Percentiles rank a stretch among this genome's conserved stretches.
Evolutionary conservation across 192 early-diverging fungal genomes (phyloP).

Genomic region (Linnemannia hyalina): DNA sequence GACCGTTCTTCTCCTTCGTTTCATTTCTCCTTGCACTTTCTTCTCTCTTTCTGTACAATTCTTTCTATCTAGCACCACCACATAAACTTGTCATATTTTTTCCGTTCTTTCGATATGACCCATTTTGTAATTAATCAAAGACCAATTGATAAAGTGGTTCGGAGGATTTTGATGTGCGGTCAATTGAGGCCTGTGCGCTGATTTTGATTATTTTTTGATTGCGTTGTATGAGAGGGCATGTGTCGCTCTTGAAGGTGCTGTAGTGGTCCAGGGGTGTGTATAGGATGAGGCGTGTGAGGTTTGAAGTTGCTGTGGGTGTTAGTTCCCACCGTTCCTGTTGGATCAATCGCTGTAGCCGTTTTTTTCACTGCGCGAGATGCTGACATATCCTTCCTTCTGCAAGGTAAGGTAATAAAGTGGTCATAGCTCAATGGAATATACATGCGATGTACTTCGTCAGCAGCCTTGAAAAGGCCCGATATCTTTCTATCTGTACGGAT

Average conservation of each 20-base stretch:
- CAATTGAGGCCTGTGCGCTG: neutral
- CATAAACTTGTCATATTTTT: neutral
- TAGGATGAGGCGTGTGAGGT: too few species aligned
- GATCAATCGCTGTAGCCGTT: too few species aligned
- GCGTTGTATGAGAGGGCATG: too few species aligned
- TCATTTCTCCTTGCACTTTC: neutral
- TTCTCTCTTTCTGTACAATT: neutral
- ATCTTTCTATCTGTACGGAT: too few species aligned
- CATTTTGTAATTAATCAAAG: neutral
- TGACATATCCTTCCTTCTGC: neutral
- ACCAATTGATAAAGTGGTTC: neutral
- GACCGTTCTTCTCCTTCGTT: neutral
- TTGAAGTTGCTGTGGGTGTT: too few species aligned
- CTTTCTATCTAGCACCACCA: neutral
- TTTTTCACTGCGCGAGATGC: neutral
- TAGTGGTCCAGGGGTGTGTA: too few species aligned
- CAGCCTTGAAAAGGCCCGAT: too few species aligned
- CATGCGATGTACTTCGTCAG: too few species aligned
- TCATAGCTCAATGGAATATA: neutral
- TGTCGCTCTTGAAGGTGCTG: too few species aligned
- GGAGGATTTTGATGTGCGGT: neutral
- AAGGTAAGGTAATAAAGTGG: neutral
- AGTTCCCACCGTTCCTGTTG: too few species aligned
- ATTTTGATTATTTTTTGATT: too few species aligned
- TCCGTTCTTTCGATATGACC: too few species aligned